Evolutionary conservation across 257 asterid genomes (phyloP), one percentile per base, ranked within the genome.

Genomic region (Jacaranda copaia): DNA sequence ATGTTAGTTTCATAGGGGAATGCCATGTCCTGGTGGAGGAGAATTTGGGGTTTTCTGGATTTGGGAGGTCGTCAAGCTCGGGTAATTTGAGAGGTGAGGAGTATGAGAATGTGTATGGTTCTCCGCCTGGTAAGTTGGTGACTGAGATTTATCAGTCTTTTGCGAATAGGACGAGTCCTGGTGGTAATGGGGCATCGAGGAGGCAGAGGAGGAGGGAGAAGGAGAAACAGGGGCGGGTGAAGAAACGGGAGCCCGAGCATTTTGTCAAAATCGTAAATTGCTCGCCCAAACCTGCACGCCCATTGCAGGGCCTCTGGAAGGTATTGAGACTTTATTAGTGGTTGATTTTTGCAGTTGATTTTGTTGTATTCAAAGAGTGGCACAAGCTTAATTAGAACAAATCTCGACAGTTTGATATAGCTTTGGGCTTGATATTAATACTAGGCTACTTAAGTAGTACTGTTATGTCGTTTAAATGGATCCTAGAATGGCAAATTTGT

Each of bases 271-370:
- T 92, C 25, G 90, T 78, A 12, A 88, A 89, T 74, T 88, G 89
- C 81, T 88, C 94, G 4, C 98, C 99, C 20, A 85, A 82, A 4
- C 88, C 86, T 32, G 48, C 84, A 10, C 88, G 89, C 48, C 99
- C 98, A 49, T 86, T 94, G 82, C 99, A 94, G 88, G 99, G 98
- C 71, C 82, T 94, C 43, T 92, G 99, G 99, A 94, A 94, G 98
- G 98, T 94, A 83, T 59, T 53, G 14, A 7, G 70, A 76, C 43
- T 42, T 72, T 15, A 10, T 19, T 35, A 53, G 11, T 61, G 52
- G 42, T 82, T 66, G 40, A 56, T n/a, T 43, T 51, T 2, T 35
- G 61, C 70, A 11, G 9, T 42, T 4, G 0, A 57, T 51, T 32
- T 53, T 58, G 32, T 7, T 70, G 59, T 15, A 0, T 56, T 6